Base-by-base conservation (phyloP, 768 basidiomycete species). In the Leccinum truebloodii region DNA sequence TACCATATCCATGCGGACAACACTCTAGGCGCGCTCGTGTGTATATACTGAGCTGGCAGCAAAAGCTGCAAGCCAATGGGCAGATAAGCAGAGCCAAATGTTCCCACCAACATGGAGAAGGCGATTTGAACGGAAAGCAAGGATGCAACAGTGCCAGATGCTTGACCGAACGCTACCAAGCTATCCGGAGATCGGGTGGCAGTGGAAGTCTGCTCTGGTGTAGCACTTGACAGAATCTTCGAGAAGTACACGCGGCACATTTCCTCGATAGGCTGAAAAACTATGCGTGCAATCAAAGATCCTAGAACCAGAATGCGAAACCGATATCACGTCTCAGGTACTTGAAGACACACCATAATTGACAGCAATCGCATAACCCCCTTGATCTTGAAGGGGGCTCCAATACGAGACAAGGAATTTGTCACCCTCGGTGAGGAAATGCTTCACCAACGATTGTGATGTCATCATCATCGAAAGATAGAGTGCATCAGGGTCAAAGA, bases 221-320 rank as follows among this genome's bases (percentile, higher is more conserved):
- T 48, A 35, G 63, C 63, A 9, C 66, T 70, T 59, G 72, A 84
- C 61, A 78, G 79, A 60, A 78, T 81, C 56, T 80, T 88, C 2
- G 96, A 95, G 75, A 97, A 98, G 75, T 88, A 94, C 3, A 98
- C 80, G 1, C 95, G 87, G 2, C 89, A 83, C 1, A 92, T 89
- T 75, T 99, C 97, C 74, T 99, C 97, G 26, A 98, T 84, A 0
- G 97, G 97, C 66, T 98, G 96, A 70, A 98, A 96, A 26, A 95
- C 69, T 59, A 98, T 90, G 18, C 97, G 87, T 6, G 95, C 96
- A 26, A 97, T 78, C 14, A 98, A 82, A 3, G 96, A 97, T 54
- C 96, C 95, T 96, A 66, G 50, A 58, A 59, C 6, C 58, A 55
- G 24, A 22, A 39, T 62, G 20, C 1, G 30, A 66, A 51, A 44